A percentile compares a stretch with the other conserved stretches of the same genome.
Conservation (phyloP, 495 filamentous ascomycete species). For the Tricharina praecox region DNA sequence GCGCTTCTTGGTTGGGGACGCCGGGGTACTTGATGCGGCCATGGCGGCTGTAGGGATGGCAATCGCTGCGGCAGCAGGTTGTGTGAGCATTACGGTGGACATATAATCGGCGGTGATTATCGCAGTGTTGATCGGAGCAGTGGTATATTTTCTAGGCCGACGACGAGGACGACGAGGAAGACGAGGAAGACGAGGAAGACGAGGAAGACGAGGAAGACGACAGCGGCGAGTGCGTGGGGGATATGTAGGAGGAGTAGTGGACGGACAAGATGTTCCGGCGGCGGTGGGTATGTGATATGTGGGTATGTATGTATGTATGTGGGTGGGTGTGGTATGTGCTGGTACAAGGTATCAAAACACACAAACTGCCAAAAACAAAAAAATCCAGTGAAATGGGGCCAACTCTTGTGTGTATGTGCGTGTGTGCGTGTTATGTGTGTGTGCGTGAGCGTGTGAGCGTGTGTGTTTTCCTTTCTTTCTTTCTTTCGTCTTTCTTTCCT, state of each 20-base stretch:
- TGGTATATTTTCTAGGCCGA: background rate
- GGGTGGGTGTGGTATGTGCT: no score
- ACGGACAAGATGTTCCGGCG: background rate
- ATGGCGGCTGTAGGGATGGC: constrained; percentile 21
- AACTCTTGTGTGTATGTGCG: no score
- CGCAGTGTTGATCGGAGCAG: background rate
- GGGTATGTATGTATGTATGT: background rate
- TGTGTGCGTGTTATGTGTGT: no score
- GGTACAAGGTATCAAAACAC: background rate
- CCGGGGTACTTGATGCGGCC: constrained; percentile 5
- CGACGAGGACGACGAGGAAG: no score
- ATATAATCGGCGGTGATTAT: constrained; percentile 7
- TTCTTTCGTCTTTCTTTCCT: background rate
- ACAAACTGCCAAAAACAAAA: background rate
- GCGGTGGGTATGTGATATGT: background rate
- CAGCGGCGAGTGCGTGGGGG: no score
- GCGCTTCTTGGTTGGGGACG: constrained; percentile 40
- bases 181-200: no score
- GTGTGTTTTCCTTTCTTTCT: no score
- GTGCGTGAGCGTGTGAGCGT: no score
- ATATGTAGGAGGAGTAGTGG: no score
- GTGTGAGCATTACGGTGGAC: constrained; percentile 25
- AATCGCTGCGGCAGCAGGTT: constrained; percentile 16
- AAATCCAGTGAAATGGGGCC: background rate
- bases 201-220: no score